phyloP scores from a whole-genome alignment of 805 yeast genomes.

The Groenewaldozyma tartarivorans region DNA sequence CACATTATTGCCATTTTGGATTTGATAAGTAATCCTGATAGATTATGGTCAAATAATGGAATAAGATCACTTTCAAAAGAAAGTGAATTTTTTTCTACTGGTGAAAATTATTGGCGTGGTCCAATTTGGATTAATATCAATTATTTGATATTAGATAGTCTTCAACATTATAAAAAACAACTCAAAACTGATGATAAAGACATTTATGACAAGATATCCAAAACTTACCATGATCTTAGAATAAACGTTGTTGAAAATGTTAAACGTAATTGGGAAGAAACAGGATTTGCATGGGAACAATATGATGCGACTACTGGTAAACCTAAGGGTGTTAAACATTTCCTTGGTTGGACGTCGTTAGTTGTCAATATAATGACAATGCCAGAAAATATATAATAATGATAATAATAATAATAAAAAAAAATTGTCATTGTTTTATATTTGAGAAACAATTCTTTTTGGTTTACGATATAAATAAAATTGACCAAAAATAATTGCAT shows the following conservation, averaged over 20 bases:
- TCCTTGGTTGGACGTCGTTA: conserved; percentile 89
- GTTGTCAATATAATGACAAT: conserved; percentile 73
- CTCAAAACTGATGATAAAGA: conserved; percentile 18
- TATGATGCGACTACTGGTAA: conserved; percentile 70
- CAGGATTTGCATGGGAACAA: conserved; percentile 88
- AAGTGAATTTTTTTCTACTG: conserved; percentile 59
- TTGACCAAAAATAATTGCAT: conserved; percentile 53
- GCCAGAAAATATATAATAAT: conserved; percentile 39
- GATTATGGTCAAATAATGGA: conserved; percentile 72
- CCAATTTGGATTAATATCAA: conserved; percentile 91
- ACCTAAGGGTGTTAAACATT: conserved; percentile 77
- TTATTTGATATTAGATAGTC: conserved; percentile 65
- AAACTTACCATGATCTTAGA: conserved; percentile 52
- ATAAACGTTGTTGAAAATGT: conserved; percentile 60
- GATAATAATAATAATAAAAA: background rate
- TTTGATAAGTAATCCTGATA: conserved; percentile 56
- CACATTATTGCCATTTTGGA: conserved; percentile 45
- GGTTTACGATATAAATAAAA: conserved; percentile 43
- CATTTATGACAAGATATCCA: conserved; percentile 26
- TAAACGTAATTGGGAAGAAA: conserved; percentile 53
- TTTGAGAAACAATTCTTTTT: background rate
- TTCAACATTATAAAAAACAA: conserved; percentile 44
- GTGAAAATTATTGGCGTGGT: conserved; percentile 93
- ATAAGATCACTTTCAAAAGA: conserved; percentile 67
- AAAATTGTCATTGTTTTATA: background rate